Evolutionary conservation across 2,329 filamentous ascomycete species (phyloP), one percentile per base, ranked within the genome.

Genomic region (Monosporascus sp.): DNA sequence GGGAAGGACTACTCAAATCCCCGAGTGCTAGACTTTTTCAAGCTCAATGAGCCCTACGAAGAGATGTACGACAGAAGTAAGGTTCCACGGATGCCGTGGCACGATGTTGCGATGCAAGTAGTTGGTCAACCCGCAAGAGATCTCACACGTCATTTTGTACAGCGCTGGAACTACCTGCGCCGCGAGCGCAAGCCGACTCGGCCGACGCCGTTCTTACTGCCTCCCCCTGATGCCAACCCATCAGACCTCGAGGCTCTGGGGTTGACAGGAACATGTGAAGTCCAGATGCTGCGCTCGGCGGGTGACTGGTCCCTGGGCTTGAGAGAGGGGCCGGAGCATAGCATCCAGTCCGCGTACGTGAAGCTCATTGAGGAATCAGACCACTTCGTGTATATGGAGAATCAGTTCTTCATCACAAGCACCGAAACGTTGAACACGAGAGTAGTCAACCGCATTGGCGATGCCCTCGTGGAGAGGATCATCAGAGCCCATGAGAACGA

Each of bases 1-100:
- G 94, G 94, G 49, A 99, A 99, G 69, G 94, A 99, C 69, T 99
- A 99, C 71, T 97, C 92, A 0, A 99, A 99, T 64, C 93, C 94
- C 18, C 82, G 94, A 62, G 90, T 97, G 3, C 89, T 95, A 62
- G 94, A 99, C 69, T 99, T 99, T 68, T 97, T 90, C 74, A 84
- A 86, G 53, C 81, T 99, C 25, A 88, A 94, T 66, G 90, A 95
- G 68, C 94, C 94, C 2, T 97, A 97, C 64, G 94, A 96, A 65
- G 94, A 99, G 70, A 97, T 97, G 94, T 99, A 97, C 65, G 90
- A 97, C 70, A 86, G 94, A 51, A 87, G 84, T 55, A 88, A 88
- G 67, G 82, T 93, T 18, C 91, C 94, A 2, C 80, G 94, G 56
- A 99, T 97, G 94, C 93, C 94, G 1, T 99, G 94, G 94, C 94